These are phyloP conservation scores for Exobasidium rhododendri DNA, from an alignment of 1,284 basidiomycete species.

Conservation along the genomic window DNA sequence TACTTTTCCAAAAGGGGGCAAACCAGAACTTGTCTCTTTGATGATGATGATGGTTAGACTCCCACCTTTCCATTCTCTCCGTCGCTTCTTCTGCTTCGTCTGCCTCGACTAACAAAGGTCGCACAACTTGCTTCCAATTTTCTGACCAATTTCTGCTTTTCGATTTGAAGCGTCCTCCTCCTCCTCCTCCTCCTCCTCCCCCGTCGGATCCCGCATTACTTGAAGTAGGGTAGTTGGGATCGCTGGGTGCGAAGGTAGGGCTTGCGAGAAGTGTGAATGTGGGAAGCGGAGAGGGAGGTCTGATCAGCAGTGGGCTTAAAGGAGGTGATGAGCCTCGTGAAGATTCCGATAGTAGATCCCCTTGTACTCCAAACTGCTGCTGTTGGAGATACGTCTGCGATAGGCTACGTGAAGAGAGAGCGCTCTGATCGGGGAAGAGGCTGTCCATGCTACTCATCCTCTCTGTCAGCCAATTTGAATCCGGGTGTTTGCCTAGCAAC, in stretches of 20 bases:
- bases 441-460: slow-evolving; percentile 1
- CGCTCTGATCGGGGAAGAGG: slow-evolving; percentile 5
- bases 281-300: slow-evolving; percentile 10
- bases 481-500: slow-evolving; percentile 23
- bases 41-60: neutral
- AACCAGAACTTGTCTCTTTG: too few species aligned
- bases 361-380: neutral
- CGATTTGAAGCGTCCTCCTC: neutral
- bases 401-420: neutral
- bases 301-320: neutral
- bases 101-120: slow-evolving; percentile 25
- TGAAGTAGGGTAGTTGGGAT: neutral
- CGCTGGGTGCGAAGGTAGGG: slow-evolving; percentile 17
- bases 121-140: slow-evolving; percentile 41
- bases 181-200: slow-evolving; percentile 3
- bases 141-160: slow-evolving; percentile 29
- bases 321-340: neutral
- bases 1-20: neutral
- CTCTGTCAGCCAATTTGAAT: slow-evolving; percentile 18
- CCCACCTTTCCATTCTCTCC: neutral
- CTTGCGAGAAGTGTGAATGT: slow-evolving; percentile 31
- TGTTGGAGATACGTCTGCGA: neutral
- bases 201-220: too few species aligned
- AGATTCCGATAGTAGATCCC: neutral
- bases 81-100: slow-evolving; percentile 15